phyloP scores from a whole-genome alignment of 225 moss, liverwort and hornwort species.

The Ulota crispa region DNA sequence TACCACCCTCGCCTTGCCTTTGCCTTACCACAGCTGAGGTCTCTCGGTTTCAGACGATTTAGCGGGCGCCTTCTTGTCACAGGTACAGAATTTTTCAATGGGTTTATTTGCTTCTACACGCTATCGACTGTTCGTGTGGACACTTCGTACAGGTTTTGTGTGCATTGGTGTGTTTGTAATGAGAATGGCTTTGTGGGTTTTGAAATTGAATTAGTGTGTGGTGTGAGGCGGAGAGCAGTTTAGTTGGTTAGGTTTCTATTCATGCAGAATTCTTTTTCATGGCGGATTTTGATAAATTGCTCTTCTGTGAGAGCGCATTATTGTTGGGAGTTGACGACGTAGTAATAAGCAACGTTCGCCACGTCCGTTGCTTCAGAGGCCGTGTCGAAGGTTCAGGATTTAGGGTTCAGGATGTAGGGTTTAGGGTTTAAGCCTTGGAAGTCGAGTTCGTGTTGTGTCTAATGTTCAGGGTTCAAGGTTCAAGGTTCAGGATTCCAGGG shows the following conservation, averaged over 20 bases:
- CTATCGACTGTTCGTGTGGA: not conserved
- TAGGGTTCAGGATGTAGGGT: no score
- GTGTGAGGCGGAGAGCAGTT: not conserved
- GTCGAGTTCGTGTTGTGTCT: not conserved
- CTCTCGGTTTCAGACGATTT: slow-evolving; percentile 4
- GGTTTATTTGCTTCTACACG: not conserved
- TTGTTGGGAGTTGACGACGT: not conserved
- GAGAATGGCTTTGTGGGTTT: not conserved
- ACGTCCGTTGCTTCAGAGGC: not conserved
- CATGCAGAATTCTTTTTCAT: no score
- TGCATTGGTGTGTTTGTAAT: not conserved
- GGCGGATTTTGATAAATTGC: not conserved
- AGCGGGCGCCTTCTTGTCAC: slow-evolving; percentile 30
- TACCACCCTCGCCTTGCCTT: not conserved
- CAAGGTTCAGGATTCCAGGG: no score
- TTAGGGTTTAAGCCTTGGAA: slow-evolving; percentile 28
- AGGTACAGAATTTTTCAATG: slow-evolving; percentile 2
- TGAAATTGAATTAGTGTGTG: not conserved
- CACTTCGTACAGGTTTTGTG: not conserved
- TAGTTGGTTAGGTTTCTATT: not conserved
- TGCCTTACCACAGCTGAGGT: not conserved
- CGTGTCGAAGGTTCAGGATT: not conserved
- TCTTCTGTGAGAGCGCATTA: not conserved
- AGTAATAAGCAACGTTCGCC: not conserved
- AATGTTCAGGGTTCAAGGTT: no score